Conservation (phyloP, 345 rosid species). For the Mangifera indica region DNA sequence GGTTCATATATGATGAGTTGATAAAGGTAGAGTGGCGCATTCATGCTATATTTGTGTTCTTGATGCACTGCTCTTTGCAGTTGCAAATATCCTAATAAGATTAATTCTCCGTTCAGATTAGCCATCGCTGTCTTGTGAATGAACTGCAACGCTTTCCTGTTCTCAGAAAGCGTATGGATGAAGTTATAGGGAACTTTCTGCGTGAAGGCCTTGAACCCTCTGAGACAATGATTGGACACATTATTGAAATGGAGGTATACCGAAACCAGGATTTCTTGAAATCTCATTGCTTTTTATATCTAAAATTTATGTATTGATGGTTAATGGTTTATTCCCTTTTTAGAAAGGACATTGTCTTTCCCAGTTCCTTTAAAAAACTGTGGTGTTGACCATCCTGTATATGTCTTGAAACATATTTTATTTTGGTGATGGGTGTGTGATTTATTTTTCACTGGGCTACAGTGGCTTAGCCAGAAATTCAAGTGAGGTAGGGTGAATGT, state of each 20-base stretch:
- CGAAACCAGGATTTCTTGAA: not conserved
- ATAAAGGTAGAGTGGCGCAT: slow-evolving; percentile 50
- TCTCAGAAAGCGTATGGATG: slow-evolving; percentile 89
- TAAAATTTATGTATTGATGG: not conserved
- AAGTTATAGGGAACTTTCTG: slow-evolving; percentile 78
- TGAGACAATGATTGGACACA: slow-evolving; percentile 86
- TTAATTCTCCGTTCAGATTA: slow-evolving; percentile 53
- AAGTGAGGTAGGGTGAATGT: too few species aligned
- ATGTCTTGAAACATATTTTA: not conserved
- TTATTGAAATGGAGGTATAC: slow-evolving; percentile 89
- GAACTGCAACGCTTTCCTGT: slow-evolving; percentile 84
- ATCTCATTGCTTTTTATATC: not conserved
- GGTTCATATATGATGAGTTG: slow-evolving; percentile 93
- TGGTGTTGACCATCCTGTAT: not conserved
- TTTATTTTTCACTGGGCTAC: not conserved
- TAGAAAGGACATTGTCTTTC: not conserved
- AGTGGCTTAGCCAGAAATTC: too few species aligned
- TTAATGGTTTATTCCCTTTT: not conserved
- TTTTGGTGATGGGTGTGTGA: not conserved
- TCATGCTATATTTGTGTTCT: not conserved
- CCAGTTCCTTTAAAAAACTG: not conserved
- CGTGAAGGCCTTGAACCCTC: slow-evolving; percentile 92
- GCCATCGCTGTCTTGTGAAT: slow-evolving; percentile 73
- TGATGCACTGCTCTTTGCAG: not conserved
- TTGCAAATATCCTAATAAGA: slow-evolving; percentile 2